Percentiles rank a stretch among this genome's conserved stretches.
Evolutionary conservation across 108 stramenopile species (phyloP).

Genomic region (Bacterosira constricta): DNA sequence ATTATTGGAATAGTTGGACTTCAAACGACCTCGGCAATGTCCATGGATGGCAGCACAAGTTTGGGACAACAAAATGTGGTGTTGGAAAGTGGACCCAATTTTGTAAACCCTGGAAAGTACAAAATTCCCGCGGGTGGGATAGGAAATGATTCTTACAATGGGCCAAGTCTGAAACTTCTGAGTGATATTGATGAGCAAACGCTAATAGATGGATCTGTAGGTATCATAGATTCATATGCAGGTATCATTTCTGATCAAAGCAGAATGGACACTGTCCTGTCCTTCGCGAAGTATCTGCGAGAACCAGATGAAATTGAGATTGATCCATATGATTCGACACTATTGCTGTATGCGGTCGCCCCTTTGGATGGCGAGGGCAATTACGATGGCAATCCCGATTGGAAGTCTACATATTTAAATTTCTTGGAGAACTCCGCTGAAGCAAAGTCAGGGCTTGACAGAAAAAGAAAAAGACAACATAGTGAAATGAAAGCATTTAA

Average conservation of each 20-base stretch:
- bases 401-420: conserved; percentile 19
- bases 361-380: conserved; percentile 17
- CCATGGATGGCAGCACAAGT: conserved; percentile 1
- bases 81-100: conserved; percentile 7
- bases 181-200: conserved; percentile 23
- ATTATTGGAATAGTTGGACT: conserved; percentile 42
- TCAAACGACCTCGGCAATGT: conserved; percentile 2
- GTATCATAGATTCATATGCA: background rate
- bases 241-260: background rate
- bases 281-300: conserved; percentile 28
- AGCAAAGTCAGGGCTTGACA: background rate
- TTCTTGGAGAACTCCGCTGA: background rate
- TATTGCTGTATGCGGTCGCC: conserved; percentile 43
- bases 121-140: conserved; percentile 35
- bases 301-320: conserved; percentile 42
- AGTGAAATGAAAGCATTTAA: background rate
- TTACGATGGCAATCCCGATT: conserved; percentile 41
- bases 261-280: background rate
- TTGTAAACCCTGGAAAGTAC: conserved; percentile 40
- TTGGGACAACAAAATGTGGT: conserved; percentile 19
- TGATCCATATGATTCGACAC: conserved; percentile 28
- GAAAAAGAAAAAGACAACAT: conserved; percentile 9
- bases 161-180: conserved; percentile 26
- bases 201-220: conserved; percentile 20
- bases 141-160: conserved; percentile 15